Conservation (phyloP, 768 basidiomycete species). For the Termitomyces titanicus region DNA sequence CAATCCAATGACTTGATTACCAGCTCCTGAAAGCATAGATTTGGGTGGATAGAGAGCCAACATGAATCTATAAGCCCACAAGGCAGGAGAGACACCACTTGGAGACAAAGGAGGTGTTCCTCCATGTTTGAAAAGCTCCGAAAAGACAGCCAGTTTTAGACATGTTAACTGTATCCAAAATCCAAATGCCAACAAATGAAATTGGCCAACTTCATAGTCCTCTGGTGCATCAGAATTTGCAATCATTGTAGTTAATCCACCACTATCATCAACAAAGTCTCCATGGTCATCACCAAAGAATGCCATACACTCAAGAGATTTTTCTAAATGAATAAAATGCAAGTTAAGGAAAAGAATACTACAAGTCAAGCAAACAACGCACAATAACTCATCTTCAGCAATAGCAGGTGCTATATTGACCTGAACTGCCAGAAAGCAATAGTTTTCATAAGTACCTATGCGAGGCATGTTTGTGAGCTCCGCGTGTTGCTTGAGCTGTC, state of each 20-base stretch:
- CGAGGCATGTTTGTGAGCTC: conserved; percentile 3
- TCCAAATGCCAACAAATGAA: conserved; percentile 14
- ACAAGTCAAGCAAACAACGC: neutral
- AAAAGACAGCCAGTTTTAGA: conserved; percentile 3
- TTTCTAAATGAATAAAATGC: neutral
- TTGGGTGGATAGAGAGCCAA: conserved; percentile 11
- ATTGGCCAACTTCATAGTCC: conserved; percentile 13
- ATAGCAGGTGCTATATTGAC: neutral
- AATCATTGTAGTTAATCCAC: conserved; percentile 7
- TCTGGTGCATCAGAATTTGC: conserved; percentile 1
- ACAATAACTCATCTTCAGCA: neutral
- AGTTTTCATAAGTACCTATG: neutral
- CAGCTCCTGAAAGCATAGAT: conserved; percentile 9
- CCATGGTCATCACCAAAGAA: conserved; percentile 10
- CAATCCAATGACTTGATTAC: neutral
- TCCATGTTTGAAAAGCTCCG: conserved; percentile 12
- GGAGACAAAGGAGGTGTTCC: conserved; percentile 12
- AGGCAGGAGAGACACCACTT: neutral
- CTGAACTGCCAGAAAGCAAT: conserved; percentile 1
- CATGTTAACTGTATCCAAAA: conserved; percentile 5
- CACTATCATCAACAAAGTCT: conserved; percentile 8
- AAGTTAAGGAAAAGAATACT: neutral
- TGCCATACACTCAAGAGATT: conserved; percentile 6
- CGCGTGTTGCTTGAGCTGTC: neutral
- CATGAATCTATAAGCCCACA: conserved; percentile 7